Base-by-base conservation (phyloP, 2,329 filamentous ascomycete species). In the Ophiostoma ulmi region DNA sequence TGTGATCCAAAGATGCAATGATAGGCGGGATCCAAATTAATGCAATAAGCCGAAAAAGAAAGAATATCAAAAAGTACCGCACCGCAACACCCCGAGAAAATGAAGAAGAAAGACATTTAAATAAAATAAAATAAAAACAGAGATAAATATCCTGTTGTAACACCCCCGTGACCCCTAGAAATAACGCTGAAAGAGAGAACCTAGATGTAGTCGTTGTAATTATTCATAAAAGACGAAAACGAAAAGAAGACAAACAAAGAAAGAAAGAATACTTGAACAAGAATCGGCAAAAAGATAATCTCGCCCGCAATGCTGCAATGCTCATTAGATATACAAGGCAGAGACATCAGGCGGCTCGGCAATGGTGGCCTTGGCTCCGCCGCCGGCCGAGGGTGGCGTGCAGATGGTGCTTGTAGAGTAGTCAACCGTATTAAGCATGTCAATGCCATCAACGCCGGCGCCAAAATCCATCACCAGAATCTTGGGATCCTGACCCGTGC, bases 401-500 rank as follows among this genome's bases (percentile, higher is more conserved):
- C 68, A 48, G 5, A 64, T 70, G 14, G 63, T 65, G n/a, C 48
- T 48, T 10, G 71, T 35, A 2, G 44, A 69, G 11, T 70, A 66
- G 17, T 70, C 38, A 17, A 20, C 44, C 13, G 72, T 70, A 78
- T 89, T 86, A 58, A 91, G 80, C 77, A 83, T 82, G 72, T 87
- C 84, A 61, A 91, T 85, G 38, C 87, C 84, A 38, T 83, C 78
- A 5, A 90, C 81, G 63, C 83, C 84, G 22, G 84, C 83, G 39
- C 88, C 95, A 81, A 98, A 99, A 81, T 99, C 95, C 85, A 98
- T 90, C 72, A 99, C 91, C 72, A 98, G 82, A 69, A 96, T 93
- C 78, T 96, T 90, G 44, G 94, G 91, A 77, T 97, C 94, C 80
- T 99, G 95, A 68, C 94, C 95, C 0, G 94, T 97, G 76, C 93